These are phyloP conservation scores for Erodium moschatum DNA, from an alignment of 441 rosid genomes.

Conservation along the genomic window DNA sequence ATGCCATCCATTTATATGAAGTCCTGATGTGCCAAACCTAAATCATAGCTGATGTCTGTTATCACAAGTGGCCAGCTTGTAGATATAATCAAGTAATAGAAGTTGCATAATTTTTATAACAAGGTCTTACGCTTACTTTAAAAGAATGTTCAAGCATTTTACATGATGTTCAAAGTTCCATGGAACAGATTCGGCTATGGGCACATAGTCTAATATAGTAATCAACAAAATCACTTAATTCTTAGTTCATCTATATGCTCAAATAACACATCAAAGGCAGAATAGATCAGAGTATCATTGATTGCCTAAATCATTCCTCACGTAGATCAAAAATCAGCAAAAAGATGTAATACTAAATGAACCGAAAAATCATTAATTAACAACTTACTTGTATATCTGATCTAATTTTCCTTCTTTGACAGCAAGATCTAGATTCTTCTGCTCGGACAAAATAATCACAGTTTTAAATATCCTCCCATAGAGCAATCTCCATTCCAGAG, in stretches of 20 bases:
- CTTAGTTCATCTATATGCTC: too few species aligned
- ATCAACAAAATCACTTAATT: background rate
- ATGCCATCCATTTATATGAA: too few species aligned
- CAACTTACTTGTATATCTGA: slow-evolving; percentile 52
- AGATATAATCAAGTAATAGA: background rate
- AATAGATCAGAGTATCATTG: too few species aligned
- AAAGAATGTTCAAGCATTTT: background rate
- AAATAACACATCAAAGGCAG: too few species aligned
- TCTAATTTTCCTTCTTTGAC: background rate
- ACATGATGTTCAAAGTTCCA: background rate
- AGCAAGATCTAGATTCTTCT: slow-evolving; percentile 33
- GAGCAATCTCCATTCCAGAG: slow-evolving; percentile 85
- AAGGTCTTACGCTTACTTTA: background rate
- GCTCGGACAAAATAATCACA: slow-evolving; percentile 60
- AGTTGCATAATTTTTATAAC: background rate
- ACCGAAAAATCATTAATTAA: background rate
- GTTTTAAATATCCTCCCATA: slow-evolving; percentile 90
- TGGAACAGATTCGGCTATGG: background rate
- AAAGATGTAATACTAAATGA: background rate
- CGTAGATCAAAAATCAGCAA: background rate
- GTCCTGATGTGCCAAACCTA: too few species aligned
- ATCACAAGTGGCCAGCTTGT: too few species aligned
- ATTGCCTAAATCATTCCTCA: background rate
- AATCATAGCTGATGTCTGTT: too few species aligned
- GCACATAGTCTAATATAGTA: background rate